Evolutionary conservation across 2,329 filamentous ascomycete genomes (phyloP).

Genomic region (Epichloe uncinata): DNA sequence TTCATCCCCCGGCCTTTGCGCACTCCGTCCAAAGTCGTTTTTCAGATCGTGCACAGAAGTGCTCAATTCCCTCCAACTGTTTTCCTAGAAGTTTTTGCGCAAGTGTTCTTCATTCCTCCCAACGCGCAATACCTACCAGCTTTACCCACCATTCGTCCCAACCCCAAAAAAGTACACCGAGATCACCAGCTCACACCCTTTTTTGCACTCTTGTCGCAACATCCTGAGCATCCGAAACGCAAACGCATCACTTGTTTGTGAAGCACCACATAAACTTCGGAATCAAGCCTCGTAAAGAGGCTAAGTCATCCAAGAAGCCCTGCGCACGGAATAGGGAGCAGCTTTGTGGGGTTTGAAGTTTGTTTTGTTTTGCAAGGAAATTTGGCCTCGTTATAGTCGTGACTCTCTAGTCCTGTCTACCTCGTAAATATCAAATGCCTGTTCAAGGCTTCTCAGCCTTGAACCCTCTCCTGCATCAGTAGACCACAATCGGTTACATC

Average conservation of each 20-base stretch:
- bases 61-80: not conserved
- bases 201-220: not conserved
- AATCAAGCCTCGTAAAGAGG: not conserved
- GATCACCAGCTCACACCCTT: not conserved
- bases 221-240: not conserved
- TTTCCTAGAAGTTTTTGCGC: not conserved
- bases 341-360: slow-evolving; percentile 1
- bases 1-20: not conserved
- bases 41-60: not conserved
- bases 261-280: not conserved
- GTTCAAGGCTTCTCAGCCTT: slow-evolving; percentile 13
- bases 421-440: slow-evolving; percentile 20
- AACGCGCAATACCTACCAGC: not conserved
- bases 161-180: not conserved
- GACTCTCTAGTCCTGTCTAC: slow-evolving; percentile 18
- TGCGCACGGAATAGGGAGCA: slow-evolving; percentile 1
- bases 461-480: slow-evolving; percentile 16
- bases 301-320: not conserved
- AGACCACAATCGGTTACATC: slow-evolving; percentile 8
- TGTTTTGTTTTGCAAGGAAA: not conserved
- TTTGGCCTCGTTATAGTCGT: slow-evolving; percentile 19
- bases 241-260: not conserved
- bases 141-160: not conserved
- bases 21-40: not conserved
- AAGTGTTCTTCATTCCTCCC: not conserved